phyloP scores from a whole-genome alignment of 495 filamentous ascomycete genomes.

The Oleoguttula mirabilis region DNA sequence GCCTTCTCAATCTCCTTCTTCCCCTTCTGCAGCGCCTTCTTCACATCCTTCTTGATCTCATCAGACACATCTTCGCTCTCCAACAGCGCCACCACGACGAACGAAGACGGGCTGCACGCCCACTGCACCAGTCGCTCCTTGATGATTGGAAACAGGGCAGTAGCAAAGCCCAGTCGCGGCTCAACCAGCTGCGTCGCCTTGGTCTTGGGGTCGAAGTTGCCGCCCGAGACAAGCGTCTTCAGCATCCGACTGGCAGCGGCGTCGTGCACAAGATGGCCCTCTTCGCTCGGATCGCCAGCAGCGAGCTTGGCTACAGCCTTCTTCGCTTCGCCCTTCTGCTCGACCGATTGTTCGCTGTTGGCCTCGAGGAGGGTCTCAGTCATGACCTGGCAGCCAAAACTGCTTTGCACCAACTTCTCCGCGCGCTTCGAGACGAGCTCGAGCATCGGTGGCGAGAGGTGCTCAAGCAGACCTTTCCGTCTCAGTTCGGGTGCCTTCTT shows the following conservation, averaged over 20 bases:
- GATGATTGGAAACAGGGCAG: conserved; percentile 60
- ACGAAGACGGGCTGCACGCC: conserved; percentile 72
- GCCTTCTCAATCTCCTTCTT: conserved; percentile 42
- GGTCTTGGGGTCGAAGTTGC: conserved; percentile 59
- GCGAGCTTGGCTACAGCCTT: conserved; percentile 59
- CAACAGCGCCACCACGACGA: conserved; percentile 65
- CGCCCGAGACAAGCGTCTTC: conserved; percentile 77
- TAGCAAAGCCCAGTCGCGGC: conserved; percentile 71
- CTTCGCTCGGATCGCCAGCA: conserved; percentile 46
- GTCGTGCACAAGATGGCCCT: conserved; percentile 40
- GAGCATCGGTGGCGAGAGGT: conserved; percentile 55
- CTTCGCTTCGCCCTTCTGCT: conserved; percentile 33
- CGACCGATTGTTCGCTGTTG: conserved; percentile 38
- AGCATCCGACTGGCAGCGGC: conserved; percentile 72
- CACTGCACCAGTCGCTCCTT: conserved; percentile 63
- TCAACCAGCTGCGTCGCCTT: conserved; percentile 54
- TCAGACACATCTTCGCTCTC: conserved; percentile 67
- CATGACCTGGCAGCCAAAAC: conserved; percentile 79
- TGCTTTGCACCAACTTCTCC: conserved; percentile 51
- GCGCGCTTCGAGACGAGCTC: conserved; percentile 57
- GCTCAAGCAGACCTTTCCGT: conserved; percentile 60
- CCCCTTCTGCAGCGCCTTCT: conserved; percentile 49
- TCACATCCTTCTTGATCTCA: conserved; percentile 49
- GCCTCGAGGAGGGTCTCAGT: conserved; percentile 59
- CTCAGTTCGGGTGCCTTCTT: conserved; percentile 78